phyloP scores from a whole-genome alignment of 306 rosid genomes.

The Rosa persica region DNA sequence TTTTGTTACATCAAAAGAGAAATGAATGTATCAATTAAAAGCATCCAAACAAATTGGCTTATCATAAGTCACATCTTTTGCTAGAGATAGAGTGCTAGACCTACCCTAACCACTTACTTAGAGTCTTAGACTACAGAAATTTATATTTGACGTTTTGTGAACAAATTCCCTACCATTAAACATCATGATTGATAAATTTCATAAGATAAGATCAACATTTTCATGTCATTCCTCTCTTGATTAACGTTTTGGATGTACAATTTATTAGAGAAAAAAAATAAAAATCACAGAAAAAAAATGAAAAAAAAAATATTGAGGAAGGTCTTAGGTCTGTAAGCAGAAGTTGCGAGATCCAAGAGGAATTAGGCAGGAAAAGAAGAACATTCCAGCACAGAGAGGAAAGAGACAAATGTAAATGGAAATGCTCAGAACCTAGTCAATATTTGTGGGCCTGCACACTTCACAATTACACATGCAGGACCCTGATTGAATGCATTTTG shows the following conservation, averaged over 20 bases:
- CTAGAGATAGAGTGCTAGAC: too few relatives aligned
- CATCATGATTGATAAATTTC: too few relatives aligned
- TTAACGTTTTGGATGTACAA: too few relatives aligned
- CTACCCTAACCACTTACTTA: too few relatives aligned
- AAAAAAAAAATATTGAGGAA: not conserved
- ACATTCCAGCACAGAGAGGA: slow-evolving; percentile 50
- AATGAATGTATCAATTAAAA: too few relatives aligned
- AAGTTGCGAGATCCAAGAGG: slow-evolving; percentile 6
- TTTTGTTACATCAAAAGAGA: too few relatives aligned
- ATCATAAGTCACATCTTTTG: too few relatives aligned
- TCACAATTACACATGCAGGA: slow-evolving; percentile 52
- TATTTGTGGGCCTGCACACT: slow-evolving; percentile 20
- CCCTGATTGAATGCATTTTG: slow-evolving; percentile 44
- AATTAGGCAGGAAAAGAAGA: slow-evolving; percentile 24
- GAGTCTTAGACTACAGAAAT: too few relatives aligned
- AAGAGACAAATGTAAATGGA: slow-evolving; percentile 20
- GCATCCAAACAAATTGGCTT: too few relatives aligned
- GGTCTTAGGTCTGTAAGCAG: not conserved
- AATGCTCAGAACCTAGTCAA: slow-evolving; percentile 39
- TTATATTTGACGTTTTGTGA: too few relatives aligned
- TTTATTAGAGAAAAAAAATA: not conserved
- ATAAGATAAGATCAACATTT: too few relatives aligned
- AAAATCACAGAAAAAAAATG: not conserved
- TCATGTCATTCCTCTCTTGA: not conserved
- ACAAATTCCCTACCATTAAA: too few relatives aligned